Conservation (phyloP, 352 stramenopile genomes). For the Pythium phragmitis region DNA sequence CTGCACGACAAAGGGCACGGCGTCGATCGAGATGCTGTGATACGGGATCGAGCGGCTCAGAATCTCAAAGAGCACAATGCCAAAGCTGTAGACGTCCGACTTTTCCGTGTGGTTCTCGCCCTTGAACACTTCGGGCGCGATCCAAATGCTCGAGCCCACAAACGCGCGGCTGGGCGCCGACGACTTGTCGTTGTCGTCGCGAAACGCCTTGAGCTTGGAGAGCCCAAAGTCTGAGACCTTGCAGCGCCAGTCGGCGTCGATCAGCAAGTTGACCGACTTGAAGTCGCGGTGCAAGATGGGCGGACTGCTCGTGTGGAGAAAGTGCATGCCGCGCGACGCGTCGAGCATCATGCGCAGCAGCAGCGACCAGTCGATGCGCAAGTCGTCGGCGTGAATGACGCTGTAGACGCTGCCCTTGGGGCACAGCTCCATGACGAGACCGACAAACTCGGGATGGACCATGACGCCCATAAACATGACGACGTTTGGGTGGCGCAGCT, state of each 20-base stretch:
- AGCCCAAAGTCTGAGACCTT: constrained; percentile 91
- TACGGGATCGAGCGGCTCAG: constrained; percentile 67
- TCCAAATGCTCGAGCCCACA: constrained; percentile 89
- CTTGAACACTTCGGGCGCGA: constrained; percentile 89
- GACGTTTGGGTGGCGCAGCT: constrained; percentile 81
- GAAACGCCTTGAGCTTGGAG: constrained; percentile 81
- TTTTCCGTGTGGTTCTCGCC: constrained; percentile 86
- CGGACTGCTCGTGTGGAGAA: constrained; percentile 86
- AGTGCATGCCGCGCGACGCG: constrained; percentile 87
- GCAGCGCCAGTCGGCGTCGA: constrained; percentile 86
- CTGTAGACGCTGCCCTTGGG: constrained; percentile 84
- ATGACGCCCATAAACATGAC: constrained; percentile 92
- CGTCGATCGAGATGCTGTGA: constrained; percentile 76
- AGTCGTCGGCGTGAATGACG: constrained; percentile 72
- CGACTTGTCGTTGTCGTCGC: constrained; percentile 48
- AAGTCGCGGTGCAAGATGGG: constrained; percentile 90
- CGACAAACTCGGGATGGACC: constrained; percentile 84
- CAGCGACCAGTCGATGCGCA: constrained; percentile 86
- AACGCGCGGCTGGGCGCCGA: constrained; percentile 48
- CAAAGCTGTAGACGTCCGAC: constrained; percentile 88
- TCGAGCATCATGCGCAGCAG: constrained; percentile 88
- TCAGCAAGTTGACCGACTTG: constrained; percentile 89
- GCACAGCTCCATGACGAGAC: constrained; percentile 88
- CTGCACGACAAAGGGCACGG: constrained; percentile 79
- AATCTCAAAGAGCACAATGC: constrained; percentile 79